Base-by-base conservation (phyloP, 805 yeast species). In the Candida parachauliodes region DNA sequence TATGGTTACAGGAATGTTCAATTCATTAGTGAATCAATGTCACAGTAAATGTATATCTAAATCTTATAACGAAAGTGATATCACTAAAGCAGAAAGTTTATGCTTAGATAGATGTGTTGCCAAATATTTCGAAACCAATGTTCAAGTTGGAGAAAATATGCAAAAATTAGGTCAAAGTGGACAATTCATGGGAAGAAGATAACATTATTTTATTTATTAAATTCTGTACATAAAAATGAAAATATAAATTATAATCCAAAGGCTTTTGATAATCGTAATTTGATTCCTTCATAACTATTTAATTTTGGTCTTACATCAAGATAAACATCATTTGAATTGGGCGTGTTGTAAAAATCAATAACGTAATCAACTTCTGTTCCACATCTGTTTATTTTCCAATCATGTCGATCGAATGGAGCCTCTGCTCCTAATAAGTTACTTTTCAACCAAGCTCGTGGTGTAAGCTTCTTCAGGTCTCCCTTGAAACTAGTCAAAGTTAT, bases 1-100 rank as follows among this genome's bases (percentile, higher is more conserved):
- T 62, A 83, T 93, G 81, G 96, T 91, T 51, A 89, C 97, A 27
- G 96, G 93, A 51, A 88, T 91, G 97, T 91, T 91, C 79, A 91
- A 91, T 77, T 76, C 81, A 54, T 72, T 89, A 54, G 94, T 88
- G 17, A 89, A 83, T 54, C 83, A 87, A 50, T 89, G 98, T 61
- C 93, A 89, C 64, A 62, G 68, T 50, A 89, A 89, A 68, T 89
- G 98, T 70, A 83, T 88, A 58, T 73, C 53, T 55, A 70, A 68
- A 46, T 52, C 68, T 36, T 89, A 88, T 68, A 51, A 62, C 36
- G 89, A 86, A 37, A 83, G 88, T 39, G 88, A 81, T 17, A 70
- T 89, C 45, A 75, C 72, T 65, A 86, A 84, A 68, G 79, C 72
- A 50, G 97, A 89, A 67, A 79, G 88, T 32, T 68, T 85, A 33